Evolutionary conservation across 1,139 yeast genomes (phyloP).

Genomic region (Kluyveromyces marxianus): DNA sequence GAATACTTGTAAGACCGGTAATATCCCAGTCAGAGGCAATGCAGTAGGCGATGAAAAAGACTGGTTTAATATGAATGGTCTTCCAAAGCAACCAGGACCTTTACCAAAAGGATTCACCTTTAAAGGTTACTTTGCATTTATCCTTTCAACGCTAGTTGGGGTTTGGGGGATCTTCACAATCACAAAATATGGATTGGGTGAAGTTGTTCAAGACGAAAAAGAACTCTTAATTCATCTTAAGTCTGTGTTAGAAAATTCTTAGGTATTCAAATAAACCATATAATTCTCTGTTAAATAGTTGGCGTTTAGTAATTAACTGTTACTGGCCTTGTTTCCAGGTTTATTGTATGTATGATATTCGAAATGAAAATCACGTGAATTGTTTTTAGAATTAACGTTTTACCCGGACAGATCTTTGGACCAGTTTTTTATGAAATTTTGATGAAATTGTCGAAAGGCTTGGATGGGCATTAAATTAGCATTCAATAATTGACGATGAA

Average conservation of each 20-base stretch:
- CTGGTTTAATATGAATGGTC: constrained; percentile 50
- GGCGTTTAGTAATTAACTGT: too few relatives aligned
- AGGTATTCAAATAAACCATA: background rate
- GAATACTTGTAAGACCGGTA: constrained; percentile 40
- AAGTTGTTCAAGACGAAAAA: constrained; percentile 42
- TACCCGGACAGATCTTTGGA: background rate
- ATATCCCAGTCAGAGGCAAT: constrained; percentile 47
- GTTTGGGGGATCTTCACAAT: constrained; percentile 50
- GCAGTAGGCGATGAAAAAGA: constrained; percentile 58
- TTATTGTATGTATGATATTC: too few relatives aligned
- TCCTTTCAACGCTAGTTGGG: constrained; percentile 50
- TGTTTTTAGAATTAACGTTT: too few relatives aligned
- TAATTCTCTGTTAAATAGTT: too few relatives aligned
- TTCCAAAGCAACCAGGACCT: constrained; percentile 46
- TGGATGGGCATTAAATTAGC: background rate
- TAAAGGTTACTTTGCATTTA: constrained; percentile 59
- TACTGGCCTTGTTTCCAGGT: too few relatives aligned
- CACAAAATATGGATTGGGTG: constrained; percentile 54
- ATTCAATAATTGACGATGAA: background rate
- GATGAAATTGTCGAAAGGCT: background rate
- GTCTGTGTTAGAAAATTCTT: constrained; percentile 10
- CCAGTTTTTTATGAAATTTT: background rate
- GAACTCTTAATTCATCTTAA: constrained; percentile 13
- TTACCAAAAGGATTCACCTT: constrained; percentile 64
- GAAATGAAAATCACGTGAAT: too few relatives aligned